Conservation (phyloP, 805 yeast species). For the Brettanomyces nanus region DNA sequence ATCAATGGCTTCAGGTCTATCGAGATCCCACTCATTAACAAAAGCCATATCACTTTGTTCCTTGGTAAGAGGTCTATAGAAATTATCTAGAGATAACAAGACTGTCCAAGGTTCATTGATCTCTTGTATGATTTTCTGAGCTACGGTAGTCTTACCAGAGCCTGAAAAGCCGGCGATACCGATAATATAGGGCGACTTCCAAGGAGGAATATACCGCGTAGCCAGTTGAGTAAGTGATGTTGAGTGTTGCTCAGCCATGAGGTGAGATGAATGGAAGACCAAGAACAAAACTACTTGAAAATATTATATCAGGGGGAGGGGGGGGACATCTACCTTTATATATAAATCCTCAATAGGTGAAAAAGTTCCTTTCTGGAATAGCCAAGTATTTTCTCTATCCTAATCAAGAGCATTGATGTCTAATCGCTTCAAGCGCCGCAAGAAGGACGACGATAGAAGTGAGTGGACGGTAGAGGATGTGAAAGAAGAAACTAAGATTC, state of each 20-base stretch:
- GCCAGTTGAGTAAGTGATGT: too few relatives aligned
- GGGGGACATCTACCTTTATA: too few relatives aligned
- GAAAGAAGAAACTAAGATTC: background rate
- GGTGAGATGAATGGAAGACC: too few relatives aligned
- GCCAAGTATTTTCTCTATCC: too few relatives aligned
- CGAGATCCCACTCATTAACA: constrained; percentile 67
- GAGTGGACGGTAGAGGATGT: constrained; percentile 5
- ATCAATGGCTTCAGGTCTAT: constrained; percentile 79
- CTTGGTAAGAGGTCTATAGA: constrained; percentile 64
- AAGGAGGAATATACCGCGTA: constrained; percentile 60
- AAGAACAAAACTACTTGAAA: too few relatives aligned
- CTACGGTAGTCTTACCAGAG: constrained; percentile 91
- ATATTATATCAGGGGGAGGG: too few relatives aligned
- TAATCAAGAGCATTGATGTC: too few relatives aligned
- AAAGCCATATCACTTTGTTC: constrained; percentile 62
- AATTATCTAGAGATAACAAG: constrained; percentile 80
- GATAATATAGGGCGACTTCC: constrained; percentile 79
- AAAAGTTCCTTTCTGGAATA: too few relatives aligned
- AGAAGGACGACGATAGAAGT: constrained; percentile 2
- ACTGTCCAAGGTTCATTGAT: constrained; percentile 92
- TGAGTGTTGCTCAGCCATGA: background rate
- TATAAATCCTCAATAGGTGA: too few relatives aligned
- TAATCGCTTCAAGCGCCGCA: constrained; percentile 16
- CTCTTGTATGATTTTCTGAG: constrained; percentile 69
- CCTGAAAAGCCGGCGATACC: constrained; percentile 87